Base-by-base conservation (phyloP, 164 flowering plant species). In the Nymphaea colorata region DNA sequence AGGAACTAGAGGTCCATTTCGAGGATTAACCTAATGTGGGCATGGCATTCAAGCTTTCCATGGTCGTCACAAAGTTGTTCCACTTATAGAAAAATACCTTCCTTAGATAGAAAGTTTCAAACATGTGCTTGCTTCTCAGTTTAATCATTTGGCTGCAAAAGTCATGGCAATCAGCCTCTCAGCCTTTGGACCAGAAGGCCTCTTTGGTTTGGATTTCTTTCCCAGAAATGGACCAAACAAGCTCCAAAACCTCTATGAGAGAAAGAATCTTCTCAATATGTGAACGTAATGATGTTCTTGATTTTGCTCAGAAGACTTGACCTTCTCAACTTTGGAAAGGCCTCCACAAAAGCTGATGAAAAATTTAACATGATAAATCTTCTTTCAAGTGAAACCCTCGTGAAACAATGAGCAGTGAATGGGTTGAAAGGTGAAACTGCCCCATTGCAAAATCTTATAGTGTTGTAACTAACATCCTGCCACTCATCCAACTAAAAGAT, bases 391-490 rank as follows among this genome's bases (percentile, higher is more conserved):
- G 36, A 61, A 36, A 61, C 63, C 81, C 78, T 15, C 90, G 88
- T 18, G 95, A 91, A 78, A 87, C 91, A 64, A 5, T 80, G 51
- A 77, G 94, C 67, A 81, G 82, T 62, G 93, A 88, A 66, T 88
- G 95, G 97, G 73, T 91, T 43, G 66, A 82, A 67, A 79, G 82
- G 2, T 95, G 97, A 3, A 88, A 85, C 79, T 91, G 97, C 73
- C 97, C 97, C 0, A 85, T 91, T 42, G 94, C 97, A 53, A 91
- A 87, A 75, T 87, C 95, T 18, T 91, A 82, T 74, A 71, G 87
- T 64, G 93, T 91, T 0, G 90, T 85, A 25, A 83, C 86, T 67
- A 42, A 61, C 41, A 85, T 91, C 25, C 76, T 91, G 65, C 93
- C 97, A 11, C 82, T 91, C n/a, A 91, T 91, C n/a, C n/a, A n/a